Percentiles rank a stretch among this genome's conserved stretches.
phyloP scores from a whole-genome alignment of 1,139 yeast genomes.

The Entelexis paramagnoliae region DNA sequence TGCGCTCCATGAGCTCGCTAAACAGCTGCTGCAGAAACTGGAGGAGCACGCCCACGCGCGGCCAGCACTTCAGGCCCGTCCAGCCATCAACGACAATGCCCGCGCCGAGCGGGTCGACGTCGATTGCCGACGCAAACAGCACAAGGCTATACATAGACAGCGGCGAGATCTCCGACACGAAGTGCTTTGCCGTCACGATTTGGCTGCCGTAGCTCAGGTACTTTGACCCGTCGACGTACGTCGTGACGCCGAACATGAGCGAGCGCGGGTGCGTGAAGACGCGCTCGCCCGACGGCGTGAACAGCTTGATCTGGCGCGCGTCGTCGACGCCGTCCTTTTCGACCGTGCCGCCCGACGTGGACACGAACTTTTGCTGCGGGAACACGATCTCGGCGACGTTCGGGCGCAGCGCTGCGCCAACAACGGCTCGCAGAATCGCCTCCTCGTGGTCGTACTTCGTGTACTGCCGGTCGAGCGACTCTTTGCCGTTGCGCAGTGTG shows the following conservation, averaged over 20 bases:
- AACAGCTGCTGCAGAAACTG: conserved; percentile 56
- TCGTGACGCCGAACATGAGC: conserved; percentile 40
- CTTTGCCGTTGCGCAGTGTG: conserved; percentile 20
- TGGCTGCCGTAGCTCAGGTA: conserved; percentile 32
- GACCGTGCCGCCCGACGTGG: conserved; percentile 66
- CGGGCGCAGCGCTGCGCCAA: conserved; percentile 77
- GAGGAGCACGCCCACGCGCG: conserved; percentile 79
- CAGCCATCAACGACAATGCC: conserved; percentile 52
- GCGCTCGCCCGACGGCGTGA: conserved; percentile 32
- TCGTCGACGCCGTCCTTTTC: conserved; percentile 64
- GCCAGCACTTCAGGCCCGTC: conserved; percentile 84
- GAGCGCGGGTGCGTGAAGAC: conserved; percentile 83
- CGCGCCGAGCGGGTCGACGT: conserved; percentile 50
- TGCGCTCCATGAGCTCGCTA: conserved; percentile 55
- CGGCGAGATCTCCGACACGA: conserved; percentile 68
- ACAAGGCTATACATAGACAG: conserved; percentile 58
- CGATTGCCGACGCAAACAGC: conserved; percentile 67
- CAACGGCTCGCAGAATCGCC: conserved; percentile 50
- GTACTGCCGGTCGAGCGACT: conserved; percentile 17
- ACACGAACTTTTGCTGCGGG: conserved; percentile 68
- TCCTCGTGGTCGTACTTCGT: conserved; percentile 39
- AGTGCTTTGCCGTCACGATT: conserved; percentile 54
- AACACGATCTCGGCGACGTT: conserved; percentile 67
- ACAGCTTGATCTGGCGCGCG: conserved; percentile 58
- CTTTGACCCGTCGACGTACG: conserved; percentile 28